Evolutionary conservation across 2,329 filamentous ascomycete species (phyloP).

Genomic region (Curvularia lunata): DNA sequence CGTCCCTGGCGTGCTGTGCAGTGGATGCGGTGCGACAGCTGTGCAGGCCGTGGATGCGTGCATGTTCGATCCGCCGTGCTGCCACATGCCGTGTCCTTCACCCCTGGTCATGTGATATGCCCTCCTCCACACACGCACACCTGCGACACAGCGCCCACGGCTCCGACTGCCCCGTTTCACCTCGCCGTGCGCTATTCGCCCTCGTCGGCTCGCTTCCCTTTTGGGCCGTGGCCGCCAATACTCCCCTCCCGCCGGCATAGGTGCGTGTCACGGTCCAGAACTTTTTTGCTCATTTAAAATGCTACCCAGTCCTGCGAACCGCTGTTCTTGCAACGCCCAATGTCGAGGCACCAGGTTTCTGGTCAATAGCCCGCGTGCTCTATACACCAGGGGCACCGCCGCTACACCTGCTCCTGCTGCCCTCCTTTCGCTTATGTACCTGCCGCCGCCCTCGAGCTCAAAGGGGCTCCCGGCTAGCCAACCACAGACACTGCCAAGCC

Average conservation of each 20-base stretch:
- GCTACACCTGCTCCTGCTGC: not conserved
- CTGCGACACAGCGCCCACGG: slow-evolving; percentile 2
- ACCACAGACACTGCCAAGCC: slow-evolving; percentile 2
- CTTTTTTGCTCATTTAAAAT: slow-evolving; percentile 30
- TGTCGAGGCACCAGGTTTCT: slow-evolving; percentile 20
- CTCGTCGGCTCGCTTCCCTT: slow-evolving; percentile 26
- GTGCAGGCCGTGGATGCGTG: too few relatives aligned
- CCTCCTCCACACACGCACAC: not conserved
- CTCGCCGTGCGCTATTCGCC: slow-evolving; percentile 15
- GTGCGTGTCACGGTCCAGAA: slow-evolving; percentile 23
- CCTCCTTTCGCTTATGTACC: not conserved
- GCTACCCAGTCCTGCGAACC: slow-evolving; percentile 32
- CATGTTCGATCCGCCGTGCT: too few relatives aligned
- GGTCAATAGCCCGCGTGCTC: slow-evolving; percentile 11
- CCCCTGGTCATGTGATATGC: not conserved
- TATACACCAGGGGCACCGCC: slow-evolving; percentile 1
- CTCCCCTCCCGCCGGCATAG: not conserved
- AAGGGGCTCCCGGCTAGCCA: slow-evolving; percentile 3
- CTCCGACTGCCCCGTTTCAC: slow-evolving; percentile 27
- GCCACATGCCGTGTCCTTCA: too few relatives aligned
- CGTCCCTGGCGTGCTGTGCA: too few relatives aligned
- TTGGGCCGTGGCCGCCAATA: slow-evolving; percentile 25
- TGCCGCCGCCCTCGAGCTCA: not conserved
- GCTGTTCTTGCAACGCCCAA: slow-evolving; percentile 28
- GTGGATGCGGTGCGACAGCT: too few relatives aligned